A percentile compares a stretch with the other conserved stretches of the same genome.
These are phyloP conservation scores for Populus trichocarpa DNA, from an alignment of 441 rosid species.

Conservation along the genomic window DNA sequence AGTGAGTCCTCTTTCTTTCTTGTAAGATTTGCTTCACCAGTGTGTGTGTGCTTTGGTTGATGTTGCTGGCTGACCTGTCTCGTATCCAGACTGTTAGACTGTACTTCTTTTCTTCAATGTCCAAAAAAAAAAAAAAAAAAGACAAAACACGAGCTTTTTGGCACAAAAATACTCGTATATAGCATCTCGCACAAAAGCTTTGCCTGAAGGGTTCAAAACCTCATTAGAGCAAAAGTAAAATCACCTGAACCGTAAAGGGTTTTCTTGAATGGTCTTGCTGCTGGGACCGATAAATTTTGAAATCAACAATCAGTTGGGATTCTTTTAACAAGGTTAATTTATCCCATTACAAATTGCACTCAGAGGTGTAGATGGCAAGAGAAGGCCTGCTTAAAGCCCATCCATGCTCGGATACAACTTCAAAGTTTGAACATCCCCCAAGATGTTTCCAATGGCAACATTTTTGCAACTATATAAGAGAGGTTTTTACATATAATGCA, in stretches of 20 bases:
- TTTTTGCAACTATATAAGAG: too few relatives aligned
- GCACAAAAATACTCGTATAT: too few relatives aligned
- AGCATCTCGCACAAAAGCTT: background rate
- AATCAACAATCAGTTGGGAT: background rate
- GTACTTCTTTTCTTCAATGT: too few relatives aligned
- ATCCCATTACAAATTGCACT: background rate
- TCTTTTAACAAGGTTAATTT: background rate
- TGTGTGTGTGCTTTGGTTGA: background rate
- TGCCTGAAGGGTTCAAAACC: background rate
- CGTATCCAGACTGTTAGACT: background rate
- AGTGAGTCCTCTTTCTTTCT: background rate
- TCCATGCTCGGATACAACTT: background rate
- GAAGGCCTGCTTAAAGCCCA: background rate
- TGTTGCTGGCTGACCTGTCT: background rate
- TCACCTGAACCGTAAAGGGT: background rate
- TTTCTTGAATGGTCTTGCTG: background rate
- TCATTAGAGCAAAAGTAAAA: background rate
- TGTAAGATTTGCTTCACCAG: background rate
- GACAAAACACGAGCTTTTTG: too few relatives aligned
- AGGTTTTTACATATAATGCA: background rate
- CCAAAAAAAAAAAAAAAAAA: too few relatives aligned
- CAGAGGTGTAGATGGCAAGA: background rate
- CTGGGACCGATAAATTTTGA: background rate
- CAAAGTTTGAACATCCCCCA: background rate
- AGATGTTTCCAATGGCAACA: background rate